Conservation (phyloP, 2,329 filamentous ascomycete genomes). For the Fusarium transvaalense region DNA sequence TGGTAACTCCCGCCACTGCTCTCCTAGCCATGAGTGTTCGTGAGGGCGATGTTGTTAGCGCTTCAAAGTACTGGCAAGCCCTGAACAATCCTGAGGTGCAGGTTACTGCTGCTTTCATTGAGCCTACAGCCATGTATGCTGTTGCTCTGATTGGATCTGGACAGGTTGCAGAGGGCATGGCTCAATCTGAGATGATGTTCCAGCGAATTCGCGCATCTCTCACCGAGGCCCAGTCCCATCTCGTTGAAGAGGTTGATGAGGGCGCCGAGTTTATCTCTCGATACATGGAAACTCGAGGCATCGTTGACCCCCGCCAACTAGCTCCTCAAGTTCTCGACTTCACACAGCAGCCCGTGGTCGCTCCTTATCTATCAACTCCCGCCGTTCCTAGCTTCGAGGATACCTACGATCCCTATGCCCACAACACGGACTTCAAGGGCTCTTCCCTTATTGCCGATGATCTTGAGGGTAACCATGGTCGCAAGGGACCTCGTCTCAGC, state of each 20-base stretch:
- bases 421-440: slow-evolving; percentile 92
- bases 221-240: slow-evolving; percentile 63
- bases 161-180: slow-evolving; percentile 83
- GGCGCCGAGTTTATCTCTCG: slow-evolving; percentile 76
- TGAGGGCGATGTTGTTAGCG: slow-evolving; percentile 80
- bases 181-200: slow-evolving; percentile 88
- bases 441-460: slow-evolving; percentile 92
- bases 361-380: slow-evolving; percentile 67
- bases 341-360: slow-evolving; percentile 57
- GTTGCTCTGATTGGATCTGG: slow-evolving; percentile 89
- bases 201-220: slow-evolving; percentile 78
- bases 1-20: slow-evolving; percentile 76
- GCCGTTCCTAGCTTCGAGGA: slow-evolving; percentile 78
- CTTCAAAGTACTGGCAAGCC: slow-evolving; percentile 83
- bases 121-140: slow-evolving; percentile 91
- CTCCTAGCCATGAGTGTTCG: slow-evolving; percentile 90
- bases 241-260: slow-evolving; percentile 87
- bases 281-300: slow-evolving; percentile 69
- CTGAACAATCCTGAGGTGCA: slow-evolving; percentile 73
- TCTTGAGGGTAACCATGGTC: slow-evolving; percentile 82
- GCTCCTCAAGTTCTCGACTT: slow-evolving; percentile 61
- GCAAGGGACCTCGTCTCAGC: slow-evolving; percentile 78
- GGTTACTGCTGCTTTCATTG: slow-evolving; percentile 76
- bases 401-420: slow-evolving; percentile 89
- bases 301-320: slow-evolving; percentile 67